These are phyloP conservation scores for Rhodosporidiobolus sp. DNA, from an alignment of 768 basidiomycete genomes.

Conservation along the genomic window DNA sequence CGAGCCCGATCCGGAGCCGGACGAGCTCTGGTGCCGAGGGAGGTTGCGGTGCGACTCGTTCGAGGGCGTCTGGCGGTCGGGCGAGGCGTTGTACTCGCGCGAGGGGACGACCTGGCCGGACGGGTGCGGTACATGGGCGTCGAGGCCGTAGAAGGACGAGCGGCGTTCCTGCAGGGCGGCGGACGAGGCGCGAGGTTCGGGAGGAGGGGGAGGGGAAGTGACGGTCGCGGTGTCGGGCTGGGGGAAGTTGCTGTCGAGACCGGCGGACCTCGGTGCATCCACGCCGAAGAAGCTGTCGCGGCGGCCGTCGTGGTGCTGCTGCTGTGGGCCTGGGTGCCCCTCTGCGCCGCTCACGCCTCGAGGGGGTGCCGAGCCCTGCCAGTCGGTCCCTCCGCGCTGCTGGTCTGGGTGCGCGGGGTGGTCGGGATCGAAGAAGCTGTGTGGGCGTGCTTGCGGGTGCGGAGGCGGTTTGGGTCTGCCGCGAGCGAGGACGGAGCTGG, in stretches of 20 bases:
- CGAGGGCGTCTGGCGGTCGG: background rate
- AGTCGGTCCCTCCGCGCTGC: background rate
- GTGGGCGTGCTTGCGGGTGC: background rate
- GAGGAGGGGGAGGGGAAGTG: background rate
- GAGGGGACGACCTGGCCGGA: background rate
- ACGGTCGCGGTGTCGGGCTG: background rate
- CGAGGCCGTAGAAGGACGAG: slow-evolving; percentile 35
- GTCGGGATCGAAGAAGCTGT: slow-evolving; percentile 19
- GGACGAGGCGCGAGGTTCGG: background rate
- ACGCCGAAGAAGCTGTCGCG: background rate
- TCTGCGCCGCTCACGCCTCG: background rate
- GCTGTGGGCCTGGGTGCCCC: background rate
- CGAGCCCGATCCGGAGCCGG: slow-evolving; percentile 34
- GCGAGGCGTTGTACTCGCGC: slow-evolving; percentile 1
- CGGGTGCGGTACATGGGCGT: background rate
- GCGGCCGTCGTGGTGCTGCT: background rate
- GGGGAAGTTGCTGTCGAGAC: slow-evolving; percentile 4
- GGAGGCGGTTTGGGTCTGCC: slow-evolving; percentile 8
- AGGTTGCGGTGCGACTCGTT: slow-evolving; percentile 5
- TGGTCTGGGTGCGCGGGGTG: background rate
- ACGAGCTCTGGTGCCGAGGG: slow-evolving; percentile 15
- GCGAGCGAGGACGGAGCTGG: slow-evolving; percentile 4
- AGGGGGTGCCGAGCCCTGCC: background rate
- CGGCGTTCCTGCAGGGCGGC: background rate
- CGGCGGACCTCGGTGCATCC: background rate